Evolutionary conservation across 2,329 filamentous ascomycete genomes (phyloP).

Genomic region (Colletotrichum sp.): DNA sequence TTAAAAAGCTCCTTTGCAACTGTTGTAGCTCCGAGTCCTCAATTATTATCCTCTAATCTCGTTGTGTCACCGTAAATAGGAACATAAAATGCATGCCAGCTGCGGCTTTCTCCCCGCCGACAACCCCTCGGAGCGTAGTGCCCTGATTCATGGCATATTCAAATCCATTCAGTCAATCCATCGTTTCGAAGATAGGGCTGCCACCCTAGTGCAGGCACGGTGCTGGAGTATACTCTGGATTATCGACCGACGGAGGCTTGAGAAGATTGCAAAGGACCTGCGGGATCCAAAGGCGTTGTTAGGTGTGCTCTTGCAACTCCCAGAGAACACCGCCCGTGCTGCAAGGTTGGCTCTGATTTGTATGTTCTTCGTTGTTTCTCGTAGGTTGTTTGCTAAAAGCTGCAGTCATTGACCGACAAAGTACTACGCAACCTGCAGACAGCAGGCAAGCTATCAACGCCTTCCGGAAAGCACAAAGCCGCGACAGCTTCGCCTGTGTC

Average conservation of each 20-base stretch:
- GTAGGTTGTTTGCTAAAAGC: background rate
- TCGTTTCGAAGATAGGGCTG: background rate
- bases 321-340: background rate
- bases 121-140: background rate
- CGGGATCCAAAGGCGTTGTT: background rate
- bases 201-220: fast-evolving
- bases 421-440: fast-evolving
- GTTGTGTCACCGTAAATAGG: fast-evolving
- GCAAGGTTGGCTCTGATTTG: background rate
- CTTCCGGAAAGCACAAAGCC: background rate
- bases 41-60: fast-evolving
- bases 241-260: fast-evolving
- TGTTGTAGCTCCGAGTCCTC: too few species aligned
- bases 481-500: background rate
- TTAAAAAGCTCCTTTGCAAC: background rate
- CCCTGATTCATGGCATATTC: background rate
- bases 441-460: background rate
- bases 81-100: background rate
- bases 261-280: background rate
- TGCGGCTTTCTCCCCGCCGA: background rate
- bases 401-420: background rate
- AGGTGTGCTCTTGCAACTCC: background rate
- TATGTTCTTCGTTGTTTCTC: background rate
- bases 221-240: background rate
- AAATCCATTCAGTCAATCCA: background rate